Percentiles rank a stretch among this genome's conserved stretches.
phyloP scores from a whole-genome alignment of 169 alveolate species.

The Plasmodium berghei region DNA sequence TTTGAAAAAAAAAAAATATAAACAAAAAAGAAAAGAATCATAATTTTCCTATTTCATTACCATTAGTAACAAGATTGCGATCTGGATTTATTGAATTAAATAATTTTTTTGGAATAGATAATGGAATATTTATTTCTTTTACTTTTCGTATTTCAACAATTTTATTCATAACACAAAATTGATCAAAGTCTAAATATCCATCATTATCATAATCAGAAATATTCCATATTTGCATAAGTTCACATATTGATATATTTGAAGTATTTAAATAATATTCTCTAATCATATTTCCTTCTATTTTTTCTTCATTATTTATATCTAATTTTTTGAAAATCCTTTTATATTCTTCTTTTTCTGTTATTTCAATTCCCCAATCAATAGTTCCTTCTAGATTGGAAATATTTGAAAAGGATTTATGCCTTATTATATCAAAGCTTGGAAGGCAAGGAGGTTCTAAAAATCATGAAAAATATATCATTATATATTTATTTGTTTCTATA shows the following conservation, averaged over 20 bases:
- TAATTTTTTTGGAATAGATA: conserved; percentile 27
- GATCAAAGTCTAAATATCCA: conserved; percentile 54
- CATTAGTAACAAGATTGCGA: background rate
- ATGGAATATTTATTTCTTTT: conserved; percentile 46
- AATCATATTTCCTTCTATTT: conserved; percentile 41
- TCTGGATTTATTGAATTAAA: conserved; percentile 24
- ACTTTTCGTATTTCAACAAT: conserved; percentile 57
- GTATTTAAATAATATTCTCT: conserved; percentile 64
- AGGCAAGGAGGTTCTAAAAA: conserved; percentile 53
- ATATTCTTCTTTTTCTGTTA: conserved; percentile 31
- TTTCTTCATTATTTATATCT: conserved; percentile 62
- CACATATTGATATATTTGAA: conserved; percentile 51
- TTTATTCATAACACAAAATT: conserved; percentile 67
- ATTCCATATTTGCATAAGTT: conserved; percentile 70
- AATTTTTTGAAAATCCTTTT: conserved; percentile 33
- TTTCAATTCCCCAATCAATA: conserved; percentile 30
- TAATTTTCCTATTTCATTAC: background rate
- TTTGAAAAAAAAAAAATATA: too few species aligned
- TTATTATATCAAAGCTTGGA: conserved; percentile 57
- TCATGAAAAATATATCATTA: background rate
- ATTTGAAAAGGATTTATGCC: conserved; percentile 70
- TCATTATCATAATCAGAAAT: conserved; percentile 61
- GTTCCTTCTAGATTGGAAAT: conserved; percentile 54
- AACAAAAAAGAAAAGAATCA: too few species aligned
- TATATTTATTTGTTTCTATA: background rate